Percentiles rank a stretch among this genome's conserved stretches.
These are phyloP conservation scores for Clitoria ternatea DNA, from an alignment of 306 rosid genomes.

Conservation along the genomic window DNA sequence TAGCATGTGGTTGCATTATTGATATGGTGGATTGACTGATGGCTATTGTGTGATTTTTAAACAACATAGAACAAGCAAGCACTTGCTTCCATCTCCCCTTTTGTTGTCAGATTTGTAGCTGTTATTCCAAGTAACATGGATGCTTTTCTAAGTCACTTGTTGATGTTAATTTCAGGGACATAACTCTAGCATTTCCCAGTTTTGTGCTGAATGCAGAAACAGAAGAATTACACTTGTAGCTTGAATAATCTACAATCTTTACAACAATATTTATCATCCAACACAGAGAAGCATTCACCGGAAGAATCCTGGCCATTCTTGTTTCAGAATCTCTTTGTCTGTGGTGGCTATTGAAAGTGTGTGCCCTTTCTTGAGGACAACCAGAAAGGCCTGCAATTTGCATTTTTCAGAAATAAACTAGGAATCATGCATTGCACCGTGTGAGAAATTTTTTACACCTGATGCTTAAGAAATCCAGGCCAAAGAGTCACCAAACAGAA, in stretches of 20 bases:
- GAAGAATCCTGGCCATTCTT: not conserved
- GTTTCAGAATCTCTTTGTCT: not conserved
- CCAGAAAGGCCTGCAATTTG: not conserved
- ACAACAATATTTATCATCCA: not conserved
- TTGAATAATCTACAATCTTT: not conserved
- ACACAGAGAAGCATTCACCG: not conserved
- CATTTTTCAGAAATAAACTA: not conserved
- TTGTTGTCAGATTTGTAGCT: not conserved
- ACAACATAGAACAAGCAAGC: not conserved
- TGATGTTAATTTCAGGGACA: constrained; percentile 30
- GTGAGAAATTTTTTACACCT: not conserved
- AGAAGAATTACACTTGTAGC: constrained; percentile 10
- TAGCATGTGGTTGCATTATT: not conserved
- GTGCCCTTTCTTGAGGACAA: not conserved
- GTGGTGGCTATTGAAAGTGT: not conserved
- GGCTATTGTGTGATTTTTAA: not conserved
- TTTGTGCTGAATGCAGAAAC: constrained; percentile 26
- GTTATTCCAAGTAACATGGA: not conserved
- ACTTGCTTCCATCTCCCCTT: not conserved
- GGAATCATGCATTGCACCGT: too few relatives aligned
- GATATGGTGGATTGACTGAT: not conserved
- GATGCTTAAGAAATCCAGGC: too few relatives aligned
- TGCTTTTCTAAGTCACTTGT: not conserved
- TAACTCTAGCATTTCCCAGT: constrained; percentile 36
- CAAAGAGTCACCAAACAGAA: too few relatives aligned